Evolutionary conservation across 1,139 yeast species (phyloP), one percentile per base, ranked within the genome.

Genomic region (Yamadazyma atlantica): DNA sequence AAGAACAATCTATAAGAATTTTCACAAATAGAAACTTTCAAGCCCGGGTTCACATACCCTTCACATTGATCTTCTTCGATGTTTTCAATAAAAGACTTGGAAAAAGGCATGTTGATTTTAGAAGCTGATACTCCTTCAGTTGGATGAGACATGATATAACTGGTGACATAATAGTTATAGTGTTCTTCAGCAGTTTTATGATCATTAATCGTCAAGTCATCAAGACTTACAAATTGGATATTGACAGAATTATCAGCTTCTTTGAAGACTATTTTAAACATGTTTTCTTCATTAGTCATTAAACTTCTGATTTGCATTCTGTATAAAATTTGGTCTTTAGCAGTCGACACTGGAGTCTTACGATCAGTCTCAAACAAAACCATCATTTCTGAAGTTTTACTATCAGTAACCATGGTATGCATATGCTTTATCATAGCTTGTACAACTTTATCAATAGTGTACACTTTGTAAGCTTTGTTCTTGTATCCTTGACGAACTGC

Each of bases 51-150:
- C 7, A 83, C 74, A 39, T 72, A 70, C 3, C 94, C 94, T 39
- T 78, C 84, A 34, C 85, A 76, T 46, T 66, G 70, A n/a, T 75
- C 82, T 46, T 77, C 82, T 28, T 69, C 80, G 19, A 76, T 78
- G 30, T 66, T 69, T 34, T 78, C 85, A 39, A 81, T 60, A 37
- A 77, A 77, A 9, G 82, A 67, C 48, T 79, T 83, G 40, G 84
- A 65, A 58, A 87, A 86, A 34, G 96, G 95, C 66, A 85, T 69
- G 43, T 73, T 73, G 39, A 88, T 73, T 44, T 78, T 80, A 24
- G 85, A 80, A n/a, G 87, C 80, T n/a, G 90, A 82, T 16, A 94
- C 85, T 23, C 97, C 97, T 61, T 92, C 98, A 2, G 99, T 92
- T 29, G 98, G 97, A 52, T 88, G 95, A 5, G 96, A 85, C 87